A percentile compares a stretch with the other conserved stretches of the same genome.
phyloP scores from a whole-genome alignment of 768 basidiomycete species.

The Crepidotus variabilis region DNA sequence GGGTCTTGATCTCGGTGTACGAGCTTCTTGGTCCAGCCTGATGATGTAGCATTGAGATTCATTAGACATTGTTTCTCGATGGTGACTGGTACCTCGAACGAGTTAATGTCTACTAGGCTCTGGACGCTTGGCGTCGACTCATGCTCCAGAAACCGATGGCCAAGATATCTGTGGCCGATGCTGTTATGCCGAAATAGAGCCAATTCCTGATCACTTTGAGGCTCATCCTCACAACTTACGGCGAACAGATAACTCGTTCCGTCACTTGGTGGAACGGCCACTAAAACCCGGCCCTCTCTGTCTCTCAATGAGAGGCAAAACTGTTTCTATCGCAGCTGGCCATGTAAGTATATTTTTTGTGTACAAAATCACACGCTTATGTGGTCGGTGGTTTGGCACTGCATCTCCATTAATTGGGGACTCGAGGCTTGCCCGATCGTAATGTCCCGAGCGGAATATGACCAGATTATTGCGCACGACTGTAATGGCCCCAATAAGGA shows the following conservation, averaged over 20 bases:
- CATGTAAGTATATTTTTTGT: neutral
- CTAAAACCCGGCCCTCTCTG: neutral
- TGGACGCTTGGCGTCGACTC: no score
- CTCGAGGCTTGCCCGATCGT: neutral
- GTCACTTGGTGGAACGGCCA: neutral
- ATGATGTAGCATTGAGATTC: no score
- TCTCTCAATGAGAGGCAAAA: neutral
- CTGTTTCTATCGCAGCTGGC: neutral
- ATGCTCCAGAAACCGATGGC: no score
- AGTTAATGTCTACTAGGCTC: no score
- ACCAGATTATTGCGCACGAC: neutral
- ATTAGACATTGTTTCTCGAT: no score
- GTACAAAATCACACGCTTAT: neutral
- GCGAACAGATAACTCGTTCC: neutral
- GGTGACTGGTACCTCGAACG: no score
- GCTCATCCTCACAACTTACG: neutral
- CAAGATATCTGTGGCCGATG: no score
- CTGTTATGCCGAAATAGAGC: no score
- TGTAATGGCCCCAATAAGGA: neutral
- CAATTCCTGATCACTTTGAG: neutral
- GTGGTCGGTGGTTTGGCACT: neutral
- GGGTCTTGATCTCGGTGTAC: no score
- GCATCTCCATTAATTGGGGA: neutral
- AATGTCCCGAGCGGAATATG: neutral
- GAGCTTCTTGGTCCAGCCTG: no score